phyloP scores from a whole-genome alignment of 495 filamentous ascomycete species.

The Hypoxylon crocopeplum region DNA sequence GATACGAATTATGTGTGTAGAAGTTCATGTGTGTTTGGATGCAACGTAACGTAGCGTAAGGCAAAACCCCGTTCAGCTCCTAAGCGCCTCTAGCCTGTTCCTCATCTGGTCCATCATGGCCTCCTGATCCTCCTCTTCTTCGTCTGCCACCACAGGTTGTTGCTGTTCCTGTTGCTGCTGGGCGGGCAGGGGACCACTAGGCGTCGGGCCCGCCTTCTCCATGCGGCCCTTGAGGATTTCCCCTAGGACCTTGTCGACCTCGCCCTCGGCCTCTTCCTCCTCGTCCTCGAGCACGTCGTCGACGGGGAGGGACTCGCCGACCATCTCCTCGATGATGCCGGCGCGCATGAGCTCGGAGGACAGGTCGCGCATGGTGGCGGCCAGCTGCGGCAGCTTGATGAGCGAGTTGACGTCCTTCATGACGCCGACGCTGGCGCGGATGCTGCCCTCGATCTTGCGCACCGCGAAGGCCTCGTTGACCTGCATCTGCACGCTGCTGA shows the following conservation, averaged over 20 bases:
- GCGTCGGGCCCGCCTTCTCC: slow-evolving; percentile 66
- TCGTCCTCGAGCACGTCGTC: slow-evolving; percentile 68
- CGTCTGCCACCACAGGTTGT: slow-evolving; percentile 50
- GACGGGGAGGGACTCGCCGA: slow-evolving; percentile 82
- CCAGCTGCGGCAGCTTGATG: slow-evolving; percentile 83
- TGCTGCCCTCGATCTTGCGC: slow-evolving; percentile 94
- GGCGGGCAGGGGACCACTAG: slow-evolving; percentile 64
- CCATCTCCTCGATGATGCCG: slow-evolving; percentile 98
- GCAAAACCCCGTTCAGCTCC: slow-evolving; percentile 66
- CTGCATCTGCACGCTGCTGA: slow-evolving; percentile 95
- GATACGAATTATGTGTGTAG: slow-evolving; percentile 13
- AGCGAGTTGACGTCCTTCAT: slow-evolving; percentile 97
- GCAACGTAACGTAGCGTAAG: background rate
- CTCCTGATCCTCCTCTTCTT: slow-evolving; percentile 84
- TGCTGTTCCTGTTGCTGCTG: slow-evolving; percentile 54
- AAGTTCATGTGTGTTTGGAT: background rate
- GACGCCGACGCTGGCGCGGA: slow-evolving; percentile 83
- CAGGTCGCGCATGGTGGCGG: slow-evolving; percentile 88
- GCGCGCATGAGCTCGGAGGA: slow-evolving; percentile 88
- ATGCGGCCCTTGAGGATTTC: slow-evolving; percentile 87
- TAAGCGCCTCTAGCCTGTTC: slow-evolving; percentile 85
- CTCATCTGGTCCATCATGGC: slow-evolving; percentile 93
- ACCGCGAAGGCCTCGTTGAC: slow-evolving; percentile 96
- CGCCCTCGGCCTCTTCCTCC: slow-evolving; percentile 85
- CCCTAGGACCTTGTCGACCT: slow-evolving; percentile 91